A percentile compares a stretch with the other conserved stretches of the same genome.
Evolutionary conservation across 192 early-diverging fungal genomes (phyloP).

Genomic region (Coemansia umbellata): DNA sequence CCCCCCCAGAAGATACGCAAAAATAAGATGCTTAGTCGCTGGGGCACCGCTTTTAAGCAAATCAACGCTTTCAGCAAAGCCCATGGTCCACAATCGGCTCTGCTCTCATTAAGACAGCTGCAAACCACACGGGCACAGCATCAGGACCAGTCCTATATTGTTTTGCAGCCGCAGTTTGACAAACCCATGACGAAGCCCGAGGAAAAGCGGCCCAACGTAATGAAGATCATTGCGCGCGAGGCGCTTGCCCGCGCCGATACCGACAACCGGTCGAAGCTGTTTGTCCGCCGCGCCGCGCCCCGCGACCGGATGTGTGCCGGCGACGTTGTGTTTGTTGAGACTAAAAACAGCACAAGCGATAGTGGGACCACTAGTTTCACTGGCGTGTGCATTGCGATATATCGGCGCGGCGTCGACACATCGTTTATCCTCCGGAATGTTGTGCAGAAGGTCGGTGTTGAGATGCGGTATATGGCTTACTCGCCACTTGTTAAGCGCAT

Average conservation of each 20-base stretch:
- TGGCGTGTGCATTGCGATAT: constrained; percentile 70
- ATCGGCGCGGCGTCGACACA: constrained; percentile 68
- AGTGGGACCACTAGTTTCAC: constrained; percentile 60
- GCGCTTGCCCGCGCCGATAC: constrained; percentile 54
- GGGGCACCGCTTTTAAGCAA: too few relatives aligned
- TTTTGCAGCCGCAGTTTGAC: constrained; percentile 44
- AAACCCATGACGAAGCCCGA: constrained; percentile 34
- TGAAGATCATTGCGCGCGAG: constrained; percentile 64
- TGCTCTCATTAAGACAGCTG: too few relatives aligned
- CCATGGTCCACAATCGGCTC: too few relatives aligned
- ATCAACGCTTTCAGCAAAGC: too few relatives aligned
- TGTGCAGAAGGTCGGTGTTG: constrained; percentile 71
- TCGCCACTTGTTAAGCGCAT: constrained; percentile 75
- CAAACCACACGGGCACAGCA: too few relatives aligned
- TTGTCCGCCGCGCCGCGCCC: constrained; percentile 56
- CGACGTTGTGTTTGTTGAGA: constrained; percentile 66
- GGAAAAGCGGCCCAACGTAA: constrained; percentile 55
- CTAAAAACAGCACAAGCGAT: constrained; percentile 54
- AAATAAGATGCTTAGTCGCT: too few relatives aligned
- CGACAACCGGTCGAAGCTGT: constrained; percentile 60
- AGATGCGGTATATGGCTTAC: constrained; percentile 68
- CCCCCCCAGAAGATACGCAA: too few relatives aligned
- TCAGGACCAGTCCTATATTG: constrained; percentile 27
- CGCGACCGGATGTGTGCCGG: constrained; percentile 57
- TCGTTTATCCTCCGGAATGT: constrained; percentile 76